Evolutionary conservation across 2,329 filamentous ascomycete genomes (phyloP), one percentile per base, ranked within the genome.

Genomic region (Hortaea sp.): DNA sequence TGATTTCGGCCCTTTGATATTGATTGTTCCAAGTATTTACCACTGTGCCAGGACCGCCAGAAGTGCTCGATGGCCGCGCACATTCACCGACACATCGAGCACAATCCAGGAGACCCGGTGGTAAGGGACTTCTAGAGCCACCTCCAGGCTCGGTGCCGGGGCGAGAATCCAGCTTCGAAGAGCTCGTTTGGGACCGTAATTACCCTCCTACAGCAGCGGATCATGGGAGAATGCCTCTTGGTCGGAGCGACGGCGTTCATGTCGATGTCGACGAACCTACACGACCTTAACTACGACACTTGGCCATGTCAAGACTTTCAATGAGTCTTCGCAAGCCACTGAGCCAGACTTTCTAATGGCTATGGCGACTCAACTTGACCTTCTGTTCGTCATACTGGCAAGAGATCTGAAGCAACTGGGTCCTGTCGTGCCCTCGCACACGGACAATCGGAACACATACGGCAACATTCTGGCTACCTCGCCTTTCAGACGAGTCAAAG

Each of bases 321-420:
- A 46, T 27, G 44, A 46, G 30, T 39, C 44, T 3, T 29, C 29
- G 1, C 38, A 42, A 20, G 38, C 44, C n/a, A 42, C 29, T 1
- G 44, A 42, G 9, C 38, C 44, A 6, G 44, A 42, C 30, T 4
- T 42, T 7, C 5, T 46, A 2, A 35, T 42, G 44, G 10, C 44
- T 10, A 11, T 27, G 7, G 13, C 31, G n/a, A 9, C 7, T 7
- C 9, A 42, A 7, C 39, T 3, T 3, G 38, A 9, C 38, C 11
- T 20, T 5, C 11, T n/a, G 20, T 5, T 40, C 20, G n/a, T 40
- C 20, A 4, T 40, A 9, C 13, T 40, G 2, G 38, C 38, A 3
- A 5, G 38, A n/a, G 38, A 40, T 20, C 3, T 5, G 3, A 40
- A 40, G 38, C 38, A 40, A 13, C 5, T 40, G 11, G 38, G 38